Evolutionary conservation across 495 filamentous ascomycete genomes (phyloP), one percentile per base, ranked within the genome.

Genomic region (Penicillium flavigenum): DNA sequence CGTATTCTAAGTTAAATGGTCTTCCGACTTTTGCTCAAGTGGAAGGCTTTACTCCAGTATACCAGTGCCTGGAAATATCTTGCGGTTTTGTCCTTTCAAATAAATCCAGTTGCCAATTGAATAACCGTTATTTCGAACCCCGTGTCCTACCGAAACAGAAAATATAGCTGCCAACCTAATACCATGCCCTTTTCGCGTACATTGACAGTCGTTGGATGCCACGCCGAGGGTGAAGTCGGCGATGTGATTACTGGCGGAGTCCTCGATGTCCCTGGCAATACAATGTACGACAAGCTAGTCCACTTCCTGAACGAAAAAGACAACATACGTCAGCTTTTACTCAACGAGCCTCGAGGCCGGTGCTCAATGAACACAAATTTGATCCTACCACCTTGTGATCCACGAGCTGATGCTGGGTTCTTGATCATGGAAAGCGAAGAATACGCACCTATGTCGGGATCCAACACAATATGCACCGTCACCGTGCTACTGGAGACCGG

Each of bases 381-480:
- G 0, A 16, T 75, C n/a, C 63, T 75, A 2, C 71, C 72, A 1
- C 67, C 71, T 6, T 73, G 69, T 42, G 61, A 72, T 42, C 69
- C 69, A 8, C 54, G 53, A 12, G 72, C 72, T 8, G 69, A 73
- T 59, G 67, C 65, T 8, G 72, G 72, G 1, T 73, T 75, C 57
- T 20, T 75, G 42, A 74, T 74, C 50, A 72, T 75, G 68, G 72
- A 75, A 49, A 71, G 67, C 56, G 66, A 75, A 19, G 71, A 75
- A 39, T 73, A 72, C 38, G 57, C 69, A 4, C 66, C 71, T 11
- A 75, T 75, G 72, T 73, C 71, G 4, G 72, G 72, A 4, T 63
- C 62, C 2, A 75, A 75, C 27, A 70, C 60, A 10, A 75, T 75
- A 47, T 69, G 62, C 41, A 72, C 69, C 2, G 57, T 67, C 20